These are phyloP conservation scores for Gnomoniopsis sp. DNA, from an alignment of 2,329 filamentous ascomycete genomes.

Conservation along the genomic window DNA sequence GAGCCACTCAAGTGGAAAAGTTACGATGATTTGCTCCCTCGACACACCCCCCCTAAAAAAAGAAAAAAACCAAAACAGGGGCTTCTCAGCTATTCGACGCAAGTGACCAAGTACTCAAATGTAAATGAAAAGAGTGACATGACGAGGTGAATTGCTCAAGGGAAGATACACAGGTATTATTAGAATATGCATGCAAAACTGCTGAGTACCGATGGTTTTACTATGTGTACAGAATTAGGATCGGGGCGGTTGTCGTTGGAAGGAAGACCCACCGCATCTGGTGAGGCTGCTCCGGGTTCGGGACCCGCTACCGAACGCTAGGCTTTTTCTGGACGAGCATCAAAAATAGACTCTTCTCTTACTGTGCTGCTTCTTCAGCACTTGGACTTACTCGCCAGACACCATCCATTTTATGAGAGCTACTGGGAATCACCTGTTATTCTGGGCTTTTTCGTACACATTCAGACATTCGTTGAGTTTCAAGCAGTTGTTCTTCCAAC, in stretches of 20 bases:
- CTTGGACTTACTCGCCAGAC: no score
- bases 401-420: not conserved
- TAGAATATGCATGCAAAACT: not conserved
- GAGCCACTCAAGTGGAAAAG: no score
- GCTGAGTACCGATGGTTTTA: not conserved
- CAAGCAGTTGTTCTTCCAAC: not conserved
- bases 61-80: no score
- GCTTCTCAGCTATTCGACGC: no score
- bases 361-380: not conserved
- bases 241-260: not conserved
- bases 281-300: conserved; percentile 10
- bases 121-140: not conserved
- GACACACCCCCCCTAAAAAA: no score
- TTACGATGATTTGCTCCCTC: no score
- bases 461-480: not conserved
- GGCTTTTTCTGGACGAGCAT: not conserved
- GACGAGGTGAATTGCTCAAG: not conserved
- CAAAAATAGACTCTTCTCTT: not conserved
- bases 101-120: no score
- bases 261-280: no score
- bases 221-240: not conserved
- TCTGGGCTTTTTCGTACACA: not conserved
- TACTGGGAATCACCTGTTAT: not conserved
- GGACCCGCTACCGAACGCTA: not conserved
- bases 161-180: not conserved